These are phyloP conservation scores for Schrenkiella parvula DNA, from an alignment of 345 rosid species.

Conservation along the genomic window DNA sequence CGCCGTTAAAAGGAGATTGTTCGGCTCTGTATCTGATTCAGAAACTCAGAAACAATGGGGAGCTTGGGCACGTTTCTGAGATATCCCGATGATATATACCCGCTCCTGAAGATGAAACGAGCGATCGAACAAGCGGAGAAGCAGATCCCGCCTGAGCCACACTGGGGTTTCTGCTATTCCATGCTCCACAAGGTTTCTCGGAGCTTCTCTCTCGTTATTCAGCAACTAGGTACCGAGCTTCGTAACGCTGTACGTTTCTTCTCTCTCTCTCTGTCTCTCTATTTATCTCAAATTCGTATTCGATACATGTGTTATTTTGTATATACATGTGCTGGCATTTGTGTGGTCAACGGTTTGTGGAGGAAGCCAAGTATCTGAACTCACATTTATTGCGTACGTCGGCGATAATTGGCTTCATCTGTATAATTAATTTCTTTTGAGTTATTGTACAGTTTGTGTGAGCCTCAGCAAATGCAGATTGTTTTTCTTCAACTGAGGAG, in stretches of 20 bases:
- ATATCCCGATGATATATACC: conserved; percentile 85
- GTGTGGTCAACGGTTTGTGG: neutral
- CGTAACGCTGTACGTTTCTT: conserved; percentile 69
- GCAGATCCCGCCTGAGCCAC: conserved; percentile 90
- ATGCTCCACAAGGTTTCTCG: conserved; percentile 94
- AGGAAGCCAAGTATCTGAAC: conserved; percentile 11
- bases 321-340: neutral
- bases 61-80: conserved; percentile 60
- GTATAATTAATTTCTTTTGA: too few species aligned
- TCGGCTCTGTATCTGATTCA: conserved; percentile 11
- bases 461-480: neutral
- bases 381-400: neutral
- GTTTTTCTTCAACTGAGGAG: neutral
- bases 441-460: neutral
- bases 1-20: neutral
- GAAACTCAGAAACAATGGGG: conserved; percentile 48
- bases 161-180: conserved; percentile 87
- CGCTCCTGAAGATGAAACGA: conserved; percentile 77
- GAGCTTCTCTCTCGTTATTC: conserved; percentile 84
- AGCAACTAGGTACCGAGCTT: conserved; percentile 76
- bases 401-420: neutral
- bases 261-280: neutral
- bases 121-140: conserved; percentile 70
- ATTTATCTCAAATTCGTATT: neutral
- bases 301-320: neutral